Conservation (phyloP, 306 rosid genomes). For the Sindora glabra region DNA sequence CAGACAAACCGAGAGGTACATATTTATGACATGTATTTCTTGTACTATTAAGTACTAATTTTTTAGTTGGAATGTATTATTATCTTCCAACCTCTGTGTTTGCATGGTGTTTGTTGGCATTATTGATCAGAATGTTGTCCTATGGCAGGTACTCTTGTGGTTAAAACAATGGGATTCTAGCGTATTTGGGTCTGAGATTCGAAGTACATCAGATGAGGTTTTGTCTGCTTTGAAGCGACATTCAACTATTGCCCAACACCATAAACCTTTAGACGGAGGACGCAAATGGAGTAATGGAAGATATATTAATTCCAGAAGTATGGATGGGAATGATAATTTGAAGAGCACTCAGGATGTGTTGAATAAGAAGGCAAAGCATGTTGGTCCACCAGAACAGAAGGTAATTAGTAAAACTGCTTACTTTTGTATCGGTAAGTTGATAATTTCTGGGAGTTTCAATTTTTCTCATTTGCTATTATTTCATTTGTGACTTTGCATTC, state of each 20-base stretch:
- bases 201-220: slow-evolving; percentile 77
- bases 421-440: not conserved
- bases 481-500: not conserved
- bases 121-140: slow-evolving; percentile 9
- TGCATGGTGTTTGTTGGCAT: slow-evolving; percentile 4
- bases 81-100: slow-evolving; percentile 3
- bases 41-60: not conserved
- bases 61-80: not conserved
- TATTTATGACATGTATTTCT: slow-evolving; percentile 1
- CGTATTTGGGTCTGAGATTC: slow-evolving; percentile 85
- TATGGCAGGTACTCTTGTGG: slow-evolving; percentile 80
- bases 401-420: slow-evolving; percentile 19
- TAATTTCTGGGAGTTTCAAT: not conserved
- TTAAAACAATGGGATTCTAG: slow-evolving; percentile 87
- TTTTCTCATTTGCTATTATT: not conserved
- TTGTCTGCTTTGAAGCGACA: slow-evolving; percentile 82
- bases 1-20: slow-evolving; percentile 94
- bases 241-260: slow-evolving; percentile 60
- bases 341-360: slow-evolving; percentile 37
- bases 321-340: slow-evolving; percentile 28
- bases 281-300: slow-evolving; percentile 39
- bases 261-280: slow-evolving; percentile 40
- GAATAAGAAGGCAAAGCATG: slow-evolving; percentile 41
- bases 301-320: slow-evolving; percentile 29
- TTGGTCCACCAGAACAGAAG: slow-evolving; percentile 79